These are phyloP conservation scores for Fusarium burgessii DNA, from an alignment of 2,329 filamentous ascomycete genomes.

Conservation along the genomic window DNA sequence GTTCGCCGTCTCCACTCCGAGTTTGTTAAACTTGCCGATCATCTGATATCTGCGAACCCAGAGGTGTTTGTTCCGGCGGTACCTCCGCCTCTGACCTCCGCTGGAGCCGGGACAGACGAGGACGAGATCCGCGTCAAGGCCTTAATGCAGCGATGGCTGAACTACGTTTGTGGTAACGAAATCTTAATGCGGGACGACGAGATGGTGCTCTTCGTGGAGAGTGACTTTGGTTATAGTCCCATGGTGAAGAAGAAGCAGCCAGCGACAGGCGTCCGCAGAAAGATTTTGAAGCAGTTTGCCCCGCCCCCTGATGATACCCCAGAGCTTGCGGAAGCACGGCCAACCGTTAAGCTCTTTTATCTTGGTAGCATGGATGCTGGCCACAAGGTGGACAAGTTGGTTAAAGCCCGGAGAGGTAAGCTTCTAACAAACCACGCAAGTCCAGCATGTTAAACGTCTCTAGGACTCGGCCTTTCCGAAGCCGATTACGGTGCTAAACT, in stretches of 20 bases:
- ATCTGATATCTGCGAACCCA: constrained; percentile 96
- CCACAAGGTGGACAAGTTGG: constrained; percentile 94
- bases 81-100: constrained; percentile 92
- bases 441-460: constrained; percentile 37
- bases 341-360: constrained; percentile 95
- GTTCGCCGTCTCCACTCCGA: constrained; percentile 95
- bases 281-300: constrained; percentile 97
- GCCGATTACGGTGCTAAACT: constrained; percentile 94
- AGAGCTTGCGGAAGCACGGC: constrained; percentile 89
- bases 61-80: constrained; percentile 95
- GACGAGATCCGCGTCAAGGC: constrained; percentile 91
- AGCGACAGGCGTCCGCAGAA: constrained; percentile 92
- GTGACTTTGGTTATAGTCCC: constrained; percentile 97
- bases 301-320: constrained; percentile 97
- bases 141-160: constrained; percentile 93
- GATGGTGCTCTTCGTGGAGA: constrained; percentile 98
- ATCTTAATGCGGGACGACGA: constrained; percentile 95
- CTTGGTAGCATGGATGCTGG: constrained; percentile 95
- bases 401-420: constrained; percentile 89
- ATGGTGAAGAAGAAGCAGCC: constrained; percentile 96
- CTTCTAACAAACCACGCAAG: background rate
- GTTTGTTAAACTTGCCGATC: constrained; percentile 95
- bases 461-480: constrained; percentile 90
- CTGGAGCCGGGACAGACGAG: constrained; percentile 94
- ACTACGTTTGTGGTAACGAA: constrained; percentile 91